Evolutionary conservation across 2,329 filamentous ascomycete species (phyloP).

Genomic region (Phialemoniopsis sp.): DNA sequence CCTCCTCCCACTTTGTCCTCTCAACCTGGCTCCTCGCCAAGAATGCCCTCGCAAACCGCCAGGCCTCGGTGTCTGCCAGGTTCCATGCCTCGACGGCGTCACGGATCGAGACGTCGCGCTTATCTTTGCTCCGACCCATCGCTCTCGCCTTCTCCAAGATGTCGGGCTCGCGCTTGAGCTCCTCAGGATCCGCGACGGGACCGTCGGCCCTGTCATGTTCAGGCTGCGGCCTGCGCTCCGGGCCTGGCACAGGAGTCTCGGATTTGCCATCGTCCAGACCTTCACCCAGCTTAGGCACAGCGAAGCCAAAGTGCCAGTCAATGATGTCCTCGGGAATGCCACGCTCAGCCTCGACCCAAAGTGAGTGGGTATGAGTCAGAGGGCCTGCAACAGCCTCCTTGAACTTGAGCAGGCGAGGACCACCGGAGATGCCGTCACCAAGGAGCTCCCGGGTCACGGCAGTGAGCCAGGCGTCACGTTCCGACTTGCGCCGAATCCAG

Average conservation of each 20-base stretch:
- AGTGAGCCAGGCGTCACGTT: conserved; percentile 75
- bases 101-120: conserved; percentile 40
- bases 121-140: conserved; percentile 34
- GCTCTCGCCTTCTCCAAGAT: conserved; percentile 45
- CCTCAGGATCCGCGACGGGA: conserved; percentile 45
- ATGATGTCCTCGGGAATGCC: conserved; percentile 60
- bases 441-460: conserved; percentile 67
- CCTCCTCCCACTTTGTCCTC: conserved; percentile 64
- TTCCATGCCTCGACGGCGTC: conserved; percentile 62
- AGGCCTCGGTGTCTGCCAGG: conserved; percentile 71
- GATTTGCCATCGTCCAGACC: conserved; percentile 48
- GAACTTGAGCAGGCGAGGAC: conserved; percentile 65
- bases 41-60: conserved; percentile 70
- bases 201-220: conserved; percentile 42
- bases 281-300: conserved; percentile 53
- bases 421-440: conserved; percentile 57
- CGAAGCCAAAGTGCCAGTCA: conserved; percentile 88
- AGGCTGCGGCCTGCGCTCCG: conserved; percentile 50
- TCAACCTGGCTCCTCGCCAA: conserved; percentile 60
- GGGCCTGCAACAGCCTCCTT: conserved; percentile 78
- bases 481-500: conserved; percentile 63
- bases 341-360: conserved; percentile 78
- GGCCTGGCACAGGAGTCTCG: conserved; percentile 53
- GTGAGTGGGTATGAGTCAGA: conserved; percentile 55
- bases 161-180: conserved; percentile 48